Evolutionary conservation across 441 rosid genomes (phyloP).

Genomic region (Mallotus repandus): DNA sequence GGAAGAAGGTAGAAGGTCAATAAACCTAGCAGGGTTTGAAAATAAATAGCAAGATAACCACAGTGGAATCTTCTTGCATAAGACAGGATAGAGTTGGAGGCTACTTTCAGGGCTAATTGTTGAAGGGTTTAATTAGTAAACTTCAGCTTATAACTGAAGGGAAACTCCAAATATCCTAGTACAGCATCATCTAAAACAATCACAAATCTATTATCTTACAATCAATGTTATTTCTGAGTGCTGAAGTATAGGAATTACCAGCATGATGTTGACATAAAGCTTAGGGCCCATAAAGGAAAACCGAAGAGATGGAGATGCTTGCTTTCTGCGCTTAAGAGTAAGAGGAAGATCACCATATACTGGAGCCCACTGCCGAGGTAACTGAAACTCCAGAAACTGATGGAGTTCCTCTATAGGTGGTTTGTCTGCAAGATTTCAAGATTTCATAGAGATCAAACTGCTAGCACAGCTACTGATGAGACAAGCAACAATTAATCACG

Average conservation of each 20-base stretch:
- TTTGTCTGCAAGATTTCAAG: conserved; percentile 53
- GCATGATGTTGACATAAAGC: conserved; percentile 70
- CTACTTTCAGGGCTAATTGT: neutral
- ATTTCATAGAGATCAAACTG: conserved; percentile 8
- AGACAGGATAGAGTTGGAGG: neutral
- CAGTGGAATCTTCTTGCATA: too few species aligned
- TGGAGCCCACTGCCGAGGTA: conserved; percentile 97
- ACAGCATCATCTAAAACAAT: neutral
- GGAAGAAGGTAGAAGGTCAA: conserved; percentile 7
- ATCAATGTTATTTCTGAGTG: neutral
- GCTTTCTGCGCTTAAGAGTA: conserved; percentile 63
- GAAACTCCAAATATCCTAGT: neutral
- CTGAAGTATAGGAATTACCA: conserved; percentile 41
- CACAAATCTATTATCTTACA: neutral
- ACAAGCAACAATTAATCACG: neutral
- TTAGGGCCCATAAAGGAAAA: conserved; percentile 91
- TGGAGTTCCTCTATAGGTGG: conserved; percentile 91
- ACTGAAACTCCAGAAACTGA: conserved; percentile 87
- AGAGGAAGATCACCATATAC: conserved; percentile 85
- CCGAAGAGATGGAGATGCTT: conserved; percentile 70
- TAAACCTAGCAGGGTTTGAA: neutral
- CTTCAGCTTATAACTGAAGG: neutral
- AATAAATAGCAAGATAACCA: neutral
- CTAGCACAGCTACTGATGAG: neutral
- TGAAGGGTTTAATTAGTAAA: neutral